Conservation (phyloP, 306 rosid species). For the Myrica gale region DNA sequence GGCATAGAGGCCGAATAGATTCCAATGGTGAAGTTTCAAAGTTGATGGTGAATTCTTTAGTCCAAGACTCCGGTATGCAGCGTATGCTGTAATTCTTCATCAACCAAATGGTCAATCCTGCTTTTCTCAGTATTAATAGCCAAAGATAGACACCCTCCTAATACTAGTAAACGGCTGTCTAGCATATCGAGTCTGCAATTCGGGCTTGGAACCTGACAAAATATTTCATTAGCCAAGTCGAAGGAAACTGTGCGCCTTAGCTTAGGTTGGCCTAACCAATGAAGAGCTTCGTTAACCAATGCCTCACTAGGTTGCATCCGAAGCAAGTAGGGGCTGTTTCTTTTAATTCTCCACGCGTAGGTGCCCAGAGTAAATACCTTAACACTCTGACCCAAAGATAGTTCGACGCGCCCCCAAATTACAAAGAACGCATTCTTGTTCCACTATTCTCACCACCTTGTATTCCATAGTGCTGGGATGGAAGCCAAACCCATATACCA, state of each 20-base stretch:
- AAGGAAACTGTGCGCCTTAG: conserved; percentile 34
- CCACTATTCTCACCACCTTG: conserved; percentile 35
- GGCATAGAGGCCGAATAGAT: conserved; percentile 28
- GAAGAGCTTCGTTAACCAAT: conserved; percentile 42
- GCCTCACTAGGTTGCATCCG: conserved; percentile 29
- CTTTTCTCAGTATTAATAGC: conserved; percentile 18
- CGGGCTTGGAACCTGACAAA: conserved; percentile 34
- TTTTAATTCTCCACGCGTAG: conserved; percentile 42
- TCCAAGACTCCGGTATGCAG: conserved; percentile 40
- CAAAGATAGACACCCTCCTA: conserved; percentile 42
- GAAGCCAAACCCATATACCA: conserved; percentile 41
- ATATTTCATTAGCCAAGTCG: conserved; percentile 38
- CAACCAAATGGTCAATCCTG: conserved; percentile 44
- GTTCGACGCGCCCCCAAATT: not conserved
- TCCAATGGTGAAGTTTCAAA: conserved; percentile 15
- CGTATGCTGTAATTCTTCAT: conserved; percentile 40
- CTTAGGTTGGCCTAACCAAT: conserved; percentile 39
- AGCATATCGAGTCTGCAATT: conserved; percentile 9
- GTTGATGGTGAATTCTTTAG: conserved; percentile 18
- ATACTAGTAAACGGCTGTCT: conserved; percentile 29
- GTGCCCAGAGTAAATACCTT: conserved; percentile 35
- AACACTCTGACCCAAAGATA: conserved; percentile 20
- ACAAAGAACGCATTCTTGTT: conserved; percentile 6
- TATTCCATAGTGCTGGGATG: conserved; percentile 31
- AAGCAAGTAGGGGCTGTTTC: conserved; percentile 21